phyloP scores from a whole-genome alignment of 345 rosid genomes.

The Populus simonii region DNA sequence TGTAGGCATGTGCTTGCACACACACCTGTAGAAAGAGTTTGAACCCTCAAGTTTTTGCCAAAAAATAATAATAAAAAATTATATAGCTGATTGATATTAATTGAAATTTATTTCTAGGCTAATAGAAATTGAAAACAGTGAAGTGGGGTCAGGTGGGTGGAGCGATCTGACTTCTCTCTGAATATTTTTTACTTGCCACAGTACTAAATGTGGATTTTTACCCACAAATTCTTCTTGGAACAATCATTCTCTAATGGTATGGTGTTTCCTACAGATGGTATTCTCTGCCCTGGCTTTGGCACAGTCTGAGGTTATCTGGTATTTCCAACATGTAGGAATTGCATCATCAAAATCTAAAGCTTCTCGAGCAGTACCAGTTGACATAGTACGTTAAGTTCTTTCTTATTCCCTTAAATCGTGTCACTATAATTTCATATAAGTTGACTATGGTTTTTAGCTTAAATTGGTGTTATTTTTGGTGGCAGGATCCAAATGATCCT shows the following conservation, averaged over 20 bases:
- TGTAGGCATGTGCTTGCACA: too few species aligned
- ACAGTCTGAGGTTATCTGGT: slow-evolving; percentile 96
- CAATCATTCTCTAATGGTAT: slow-evolving; percentile 11
- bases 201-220: neutral
- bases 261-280: slow-evolving; percentile 67
- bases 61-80: neutral
- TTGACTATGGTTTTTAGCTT: neutral
- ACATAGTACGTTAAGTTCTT: slow-evolving; percentile 54
- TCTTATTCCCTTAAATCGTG: slow-evolving; percentile 3
- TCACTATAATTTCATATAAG: slow-evolving; percentile 1
- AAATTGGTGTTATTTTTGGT: slow-evolving; percentile 22
- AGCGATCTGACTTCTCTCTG: neutral
- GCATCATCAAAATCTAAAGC: slow-evolving; percentile 78
- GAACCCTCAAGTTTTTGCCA: too few species aligned
- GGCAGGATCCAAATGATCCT: slow-evolving; percentile 97
- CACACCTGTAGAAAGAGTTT: too few species aligned
- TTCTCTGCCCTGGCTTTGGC: slow-evolving; percentile 95
- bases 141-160: neutral
- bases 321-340: slow-evolving; percentile 90
- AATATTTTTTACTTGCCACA: neutral
- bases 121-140: neutral
- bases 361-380: slow-evolving; percentile 69
- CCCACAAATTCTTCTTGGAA: neutral
- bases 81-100: neutral
- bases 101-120: neutral